Base-by-base conservation (phyloP, 2,329 filamentous ascomycete species). In the Aspergillus nomiae region DNA sequence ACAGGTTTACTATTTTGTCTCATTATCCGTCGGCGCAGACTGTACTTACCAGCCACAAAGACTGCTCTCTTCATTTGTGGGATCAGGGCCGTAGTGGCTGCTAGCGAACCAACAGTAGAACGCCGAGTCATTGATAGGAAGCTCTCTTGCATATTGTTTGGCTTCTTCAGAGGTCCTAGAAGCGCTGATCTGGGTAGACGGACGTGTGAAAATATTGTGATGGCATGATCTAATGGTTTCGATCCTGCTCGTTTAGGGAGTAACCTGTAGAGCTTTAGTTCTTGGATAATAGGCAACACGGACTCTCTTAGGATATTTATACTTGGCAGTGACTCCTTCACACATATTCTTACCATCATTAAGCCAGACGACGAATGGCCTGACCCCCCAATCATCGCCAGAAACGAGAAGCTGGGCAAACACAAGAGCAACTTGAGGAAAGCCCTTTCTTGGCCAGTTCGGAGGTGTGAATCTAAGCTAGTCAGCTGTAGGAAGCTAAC, bases 151-250 rank as follows among this genome's bases (percentile, higher is more conserved):
- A 62, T 43, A 26, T 66, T 60, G 6, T n/a, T 21, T 14, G 67
- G 60, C 30, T 59, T 64, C 48, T 58, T 56, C 1, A 70, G 43
- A 16, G 36, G 48, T 19, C 64, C 69, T 2, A 69, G 61, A 21
- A 71, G 36, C 12, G 69, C 64, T 21, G 62, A 62, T 14, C 24
- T 19, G 12, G 68, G 67, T 5, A 71, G 58, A 26, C 38, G 41
- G 4, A 70, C 66, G 24, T 69, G 62, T 28, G 64, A 41, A 57
- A 71, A 71, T 38, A 46, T 55, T 5, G 69, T 71, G n/a, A 71
- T 43, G 46, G 63, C 45, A 56, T 69, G 67, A 24, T 70, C 66
- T 28, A 71, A 56, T 38, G 61, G 51, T 12, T 58, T 53, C 34
- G 54, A 57, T 8, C 63, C 63, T 10, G 61, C 30, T 14, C 45